Evolutionary conservation across 441 rosid species (phyloP).

Genomic region (Populus hybrid): DNA sequence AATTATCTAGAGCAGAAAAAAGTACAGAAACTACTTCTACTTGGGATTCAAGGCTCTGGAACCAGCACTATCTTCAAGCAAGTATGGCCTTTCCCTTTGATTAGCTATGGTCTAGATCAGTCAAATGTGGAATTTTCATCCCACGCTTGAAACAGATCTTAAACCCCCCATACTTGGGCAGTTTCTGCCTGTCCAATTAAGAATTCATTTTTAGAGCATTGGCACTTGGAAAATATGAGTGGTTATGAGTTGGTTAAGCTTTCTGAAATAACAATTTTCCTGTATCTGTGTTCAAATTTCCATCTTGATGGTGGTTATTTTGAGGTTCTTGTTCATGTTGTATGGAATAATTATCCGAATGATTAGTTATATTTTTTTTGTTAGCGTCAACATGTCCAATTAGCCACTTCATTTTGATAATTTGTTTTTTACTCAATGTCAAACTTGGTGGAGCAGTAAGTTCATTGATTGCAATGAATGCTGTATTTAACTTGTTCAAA

Average conservation of each 20-base stretch:
- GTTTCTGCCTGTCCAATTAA: background rate
- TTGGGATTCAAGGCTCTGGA: slow-evolving; percentile 71
- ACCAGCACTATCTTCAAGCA: slow-evolving; percentile 47
- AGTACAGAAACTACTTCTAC: slow-evolving; percentile 66
- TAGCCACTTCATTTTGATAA: background rate
- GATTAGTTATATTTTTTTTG: background rate
- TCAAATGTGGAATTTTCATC: background rate
- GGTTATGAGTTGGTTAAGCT: background rate
- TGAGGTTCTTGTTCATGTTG: background rate
- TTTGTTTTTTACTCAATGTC: background rate
- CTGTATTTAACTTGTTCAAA: background rate
- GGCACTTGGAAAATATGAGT: background rate
- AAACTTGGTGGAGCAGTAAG: background rate
- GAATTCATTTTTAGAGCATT: background rate
- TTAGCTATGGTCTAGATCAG: background rate
- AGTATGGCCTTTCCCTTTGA: slow-evolving; percentile 32
- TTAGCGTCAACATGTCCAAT: background rate
- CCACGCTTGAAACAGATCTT: background rate
- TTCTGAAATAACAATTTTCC: background rate
- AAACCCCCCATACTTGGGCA: background rate
- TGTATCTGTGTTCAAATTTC: background rate
- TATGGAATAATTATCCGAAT: background rate
- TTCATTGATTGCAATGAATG: background rate
- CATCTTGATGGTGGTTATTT: background rate
- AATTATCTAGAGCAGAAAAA: slow-evolving; percentile 64